These are phyloP conservation scores for Ascobolus immersus DNA, from an alignment of 495 filamentous ascomycete genomes.

Conservation along the genomic window DNA sequence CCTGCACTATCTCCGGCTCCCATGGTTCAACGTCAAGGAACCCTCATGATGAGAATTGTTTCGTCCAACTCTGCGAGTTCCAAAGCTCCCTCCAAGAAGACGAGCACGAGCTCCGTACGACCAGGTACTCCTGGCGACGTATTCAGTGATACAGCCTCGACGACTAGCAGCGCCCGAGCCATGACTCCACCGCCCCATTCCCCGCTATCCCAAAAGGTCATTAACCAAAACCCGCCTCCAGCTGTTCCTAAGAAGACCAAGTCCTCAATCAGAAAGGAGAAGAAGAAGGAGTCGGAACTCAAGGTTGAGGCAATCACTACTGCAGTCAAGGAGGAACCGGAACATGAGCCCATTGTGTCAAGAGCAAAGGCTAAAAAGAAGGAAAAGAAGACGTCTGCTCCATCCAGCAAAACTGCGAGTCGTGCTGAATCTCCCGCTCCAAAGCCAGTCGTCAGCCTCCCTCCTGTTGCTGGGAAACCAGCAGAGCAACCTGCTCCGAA, in stretches of 20 bases:
- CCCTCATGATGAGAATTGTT: conserved; percentile 11
- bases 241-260: conserved; percentile 63
- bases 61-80: conserved; percentile 1
- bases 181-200: not conserved
- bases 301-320: conserved; percentile 18
- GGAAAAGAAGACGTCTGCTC: conserved; percentile 18
- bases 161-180: not conserved
- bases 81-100: not conserved
- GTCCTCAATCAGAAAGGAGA: conserved; percentile 70
- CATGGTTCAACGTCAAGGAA: not conserved
- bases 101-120: not conserved
- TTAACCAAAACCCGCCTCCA: conserved; percentile 21
- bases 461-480: too few relatives aligned
- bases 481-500: too few relatives aligned
- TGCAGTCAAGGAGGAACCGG: conserved; percentile 7
- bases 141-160: conserved; percentile 9
- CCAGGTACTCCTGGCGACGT: not conserved
- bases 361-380: conserved; percentile 16
- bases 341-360: conserved; percentile 12
- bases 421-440: conserved; percentile 18
- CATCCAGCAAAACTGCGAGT: not conserved
- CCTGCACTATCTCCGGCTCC: not conserved
- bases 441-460: too few relatives aligned
- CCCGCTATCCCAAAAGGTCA: not conserved
- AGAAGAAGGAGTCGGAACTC: conserved; percentile 29